These are phyloP conservation scores for Candida ortonii DNA, from an alignment of 805 yeast species.

Conservation along the genomic window DNA sequence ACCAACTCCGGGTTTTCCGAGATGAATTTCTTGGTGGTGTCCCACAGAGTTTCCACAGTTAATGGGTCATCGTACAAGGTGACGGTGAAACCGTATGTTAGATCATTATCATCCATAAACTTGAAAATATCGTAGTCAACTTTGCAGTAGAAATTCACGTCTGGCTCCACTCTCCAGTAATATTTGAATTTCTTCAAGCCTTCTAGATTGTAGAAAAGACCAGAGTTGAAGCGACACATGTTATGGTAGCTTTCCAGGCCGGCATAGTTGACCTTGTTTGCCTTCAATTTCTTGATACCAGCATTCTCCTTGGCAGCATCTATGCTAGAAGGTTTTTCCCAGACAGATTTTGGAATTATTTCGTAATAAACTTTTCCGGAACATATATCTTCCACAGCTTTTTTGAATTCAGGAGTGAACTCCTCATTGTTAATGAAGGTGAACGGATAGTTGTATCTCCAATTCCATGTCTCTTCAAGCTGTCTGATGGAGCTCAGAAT, in stretches of 20 bases:
- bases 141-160: slow-evolving; percentile 69
- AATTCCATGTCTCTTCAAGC: slow-evolving; percentile 62
- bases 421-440: slow-evolving; percentile 70
- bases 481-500: slow-evolving; percentile 51
- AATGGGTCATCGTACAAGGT: slow-evolving; percentile 60
- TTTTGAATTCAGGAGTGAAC: slow-evolving; percentile 56
- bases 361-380: slow-evolving; percentile 29
- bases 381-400: slow-evolving; percentile 38
- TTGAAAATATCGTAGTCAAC: slow-evolving; percentile 76
- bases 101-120: slow-evolving; percentile 72
- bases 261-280: slow-evolving; percentile 65
- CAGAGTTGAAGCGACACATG: slow-evolving; percentile 88
- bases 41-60: slow-evolving; percentile 79
- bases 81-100: slow-evolving; percentile 74
- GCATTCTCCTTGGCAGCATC: slow-evolving; percentile 36
- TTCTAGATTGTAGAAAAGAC: slow-evolving; percentile 75
- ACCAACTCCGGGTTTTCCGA: slow-evolving; percentile 55
- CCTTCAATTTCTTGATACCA: slow-evolving; percentile 28
- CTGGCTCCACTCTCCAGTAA: slow-evolving; percentile 95
- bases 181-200: slow-evolving; percentile 67
- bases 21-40: slow-evolving; percentile 62
- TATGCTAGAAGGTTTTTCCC: slow-evolving; percentile 61
- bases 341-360: slow-evolving; percentile 39
- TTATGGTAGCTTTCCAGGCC: slow-evolving; percentile 74
- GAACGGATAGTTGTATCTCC: slow-evolving; percentile 70